A percentile compares a stretch with the other conserved stretches of the same genome.
phyloP scores from a whole-genome alignment of 208 protist genomes.

The Acanthamoeba divionensis region DNA sequence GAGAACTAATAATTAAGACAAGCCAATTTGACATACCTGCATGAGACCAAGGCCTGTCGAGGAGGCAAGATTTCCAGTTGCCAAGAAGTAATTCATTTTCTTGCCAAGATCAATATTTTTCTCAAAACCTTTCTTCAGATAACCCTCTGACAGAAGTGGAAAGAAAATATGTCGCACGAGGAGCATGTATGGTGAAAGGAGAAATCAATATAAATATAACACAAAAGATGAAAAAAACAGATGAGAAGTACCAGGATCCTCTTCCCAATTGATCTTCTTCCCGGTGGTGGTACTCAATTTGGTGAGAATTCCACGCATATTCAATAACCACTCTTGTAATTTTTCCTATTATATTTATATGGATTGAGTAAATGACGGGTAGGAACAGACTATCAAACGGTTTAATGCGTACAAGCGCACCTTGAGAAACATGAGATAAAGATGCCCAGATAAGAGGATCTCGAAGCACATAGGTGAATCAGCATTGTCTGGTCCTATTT shows the following conservation, averaged over 20 bases:
- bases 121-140: constrained; percentile 25
- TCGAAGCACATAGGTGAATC: constrained; percentile 95
- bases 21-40: constrained; percentile 70
- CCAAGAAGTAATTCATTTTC: constrained; percentile 82
- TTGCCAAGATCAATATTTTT: constrained; percentile 62
- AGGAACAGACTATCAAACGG: neutral
- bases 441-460: constrained; percentile 93
- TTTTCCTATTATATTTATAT: constrained; percentile 44
- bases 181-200: neutral
- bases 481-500: constrained; percentile 87
- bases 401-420: constrained; percentile 59
- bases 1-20: constrained; percentile 26
- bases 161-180: neutral
- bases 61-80: constrained; percentile 85
- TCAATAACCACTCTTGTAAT: constrained; percentile 55
- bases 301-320: neutral
- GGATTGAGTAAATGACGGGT: neutral
- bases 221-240: neutral
- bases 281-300: neutral
- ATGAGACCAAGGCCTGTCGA: constrained; percentile 83
- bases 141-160: neutral
- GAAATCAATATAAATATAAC: neutral
- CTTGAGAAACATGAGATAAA: constrained; percentile 88
- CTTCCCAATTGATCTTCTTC: neutral
- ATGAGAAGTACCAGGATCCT: neutral